These are phyloP conservation scores for Backusella mclennaniae DNA, from an alignment of 192 early-diverging fungal species.

Conservation along the genomic window DNA sequence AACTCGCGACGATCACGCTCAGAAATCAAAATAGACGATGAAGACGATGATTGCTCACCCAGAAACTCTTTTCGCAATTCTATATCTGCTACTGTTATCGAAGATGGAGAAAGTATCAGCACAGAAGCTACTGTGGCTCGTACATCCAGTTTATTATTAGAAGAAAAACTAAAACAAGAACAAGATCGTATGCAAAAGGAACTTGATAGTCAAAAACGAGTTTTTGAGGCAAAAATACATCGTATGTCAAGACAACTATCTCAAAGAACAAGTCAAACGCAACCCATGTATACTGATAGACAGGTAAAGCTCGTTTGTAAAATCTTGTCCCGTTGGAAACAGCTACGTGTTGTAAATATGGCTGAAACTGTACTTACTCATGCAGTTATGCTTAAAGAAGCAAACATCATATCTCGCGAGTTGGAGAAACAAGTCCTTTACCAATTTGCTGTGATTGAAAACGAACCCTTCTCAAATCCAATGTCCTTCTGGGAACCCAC, in stretches of 20 bases:
- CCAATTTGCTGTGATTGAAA: slow-evolving; percentile 78
- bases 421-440: slow-evolving; percentile 76
- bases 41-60: slow-evolving; percentile 27
- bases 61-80: slow-evolving; percentile 24
- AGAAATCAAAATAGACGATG: slow-evolving; percentile 41
- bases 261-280: slow-evolving; percentile 33
- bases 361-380: slow-evolving; percentile 68
- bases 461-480: slow-evolving; percentile 47
- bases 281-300: slow-evolving; percentile 43
- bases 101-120: slow-evolving; percentile 37
- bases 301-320: slow-evolving; percentile 42
- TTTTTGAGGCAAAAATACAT: slow-evolving; percentile 54
- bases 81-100: slow-evolving; percentile 20
- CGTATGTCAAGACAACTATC: slow-evolving; percentile 38
- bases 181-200: slow-evolving; percentile 53
- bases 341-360: slow-evolving; percentile 55
- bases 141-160: slow-evolving; percentile 15
- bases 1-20: slow-evolving; percentile 47
- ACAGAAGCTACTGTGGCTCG: slow-evolving; percentile 34
- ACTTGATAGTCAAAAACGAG: slow-evolving; percentile 49
- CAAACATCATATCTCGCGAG: slow-evolving; percentile 86
- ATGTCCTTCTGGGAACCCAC: slow-evolving; percentile 53
- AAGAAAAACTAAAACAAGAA: slow-evolving; percentile 46
- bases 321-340: slow-evolving; percentile 45
- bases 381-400: slow-evolving; percentile 80